These are phyloP conservation scores for Macroventuria anomochaeta DNA, from an alignment of 2,329 filamentous ascomycete genomes.

Conservation along the genomic window DNA sequence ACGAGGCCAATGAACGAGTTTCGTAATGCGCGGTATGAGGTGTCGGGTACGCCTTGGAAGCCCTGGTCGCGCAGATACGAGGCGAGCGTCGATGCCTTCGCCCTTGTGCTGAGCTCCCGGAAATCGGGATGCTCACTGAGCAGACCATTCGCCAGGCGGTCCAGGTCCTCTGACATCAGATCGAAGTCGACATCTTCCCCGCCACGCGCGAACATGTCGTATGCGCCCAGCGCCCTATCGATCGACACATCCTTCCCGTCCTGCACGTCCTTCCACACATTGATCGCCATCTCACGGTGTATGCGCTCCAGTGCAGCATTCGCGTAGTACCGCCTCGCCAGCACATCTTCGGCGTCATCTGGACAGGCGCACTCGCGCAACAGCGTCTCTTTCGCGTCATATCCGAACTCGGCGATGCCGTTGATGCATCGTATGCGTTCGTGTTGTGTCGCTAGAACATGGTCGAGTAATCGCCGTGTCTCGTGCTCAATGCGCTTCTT, in stretches of 20 bases:
- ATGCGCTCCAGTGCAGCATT: constrained; percentile 77
- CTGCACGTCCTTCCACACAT: constrained; percentile 71
- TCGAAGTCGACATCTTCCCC: constrained; percentile 75
- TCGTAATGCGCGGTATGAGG: constrained; percentile 78
- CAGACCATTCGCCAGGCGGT: constrained; percentile 67
- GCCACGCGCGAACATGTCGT: constrained; percentile 87
- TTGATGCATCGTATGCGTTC: constrained; percentile 73
- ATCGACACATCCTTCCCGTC: constrained; percentile 63
- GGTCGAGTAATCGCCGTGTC: constrained; percentile 60
- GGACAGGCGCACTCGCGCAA: constrained; percentile 67
- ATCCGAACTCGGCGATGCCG: constrained; percentile 74
- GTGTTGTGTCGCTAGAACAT: constrained; percentile 73
- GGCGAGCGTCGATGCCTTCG: constrained; percentile 72
- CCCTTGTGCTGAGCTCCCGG: constrained; percentile 64
- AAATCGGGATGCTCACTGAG: constrained; percentile 61
- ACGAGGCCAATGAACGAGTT: constrained; percentile 90
- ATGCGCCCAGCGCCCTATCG: constrained; percentile 78
- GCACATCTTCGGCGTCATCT: constrained; percentile 70
- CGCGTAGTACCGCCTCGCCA: constrained; percentile 81
- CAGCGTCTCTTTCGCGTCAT: constrained; percentile 88
- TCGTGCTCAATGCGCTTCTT: constrained; percentile 44
- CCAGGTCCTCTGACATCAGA: constrained; percentile 66
- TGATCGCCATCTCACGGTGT: constrained; percentile 78
- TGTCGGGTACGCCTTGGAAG: constrained; percentile 73
- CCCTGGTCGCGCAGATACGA: constrained; percentile 72